Evolutionary conservation across 225 moss, liverwort and hornwort species (phyloP), one percentile per base, ranked within the genome.

Genomic region (Asterella californica): DNA sequence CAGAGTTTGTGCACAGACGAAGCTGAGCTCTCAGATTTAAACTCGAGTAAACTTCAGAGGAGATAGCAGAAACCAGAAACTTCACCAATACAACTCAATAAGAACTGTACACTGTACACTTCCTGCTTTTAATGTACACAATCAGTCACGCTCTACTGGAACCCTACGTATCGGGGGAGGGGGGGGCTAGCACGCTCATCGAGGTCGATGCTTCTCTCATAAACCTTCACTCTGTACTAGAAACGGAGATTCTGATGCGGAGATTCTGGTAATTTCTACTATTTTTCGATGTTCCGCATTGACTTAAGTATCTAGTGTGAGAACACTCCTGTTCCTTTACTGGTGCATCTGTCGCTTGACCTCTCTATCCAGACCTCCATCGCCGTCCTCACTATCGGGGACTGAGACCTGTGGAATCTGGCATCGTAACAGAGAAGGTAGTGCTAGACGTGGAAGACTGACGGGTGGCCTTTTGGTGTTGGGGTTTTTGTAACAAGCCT

Each of bases 401-500:
- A 76, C 24, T 61, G 27, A 76, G 9, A 76, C 62, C 25, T 37
- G 61, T 38, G 24, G 25, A 2, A 38, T 60, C 38, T 60, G 59
- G 60, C 60, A 62, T 42, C 76, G 60, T 24, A 37, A 62, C 60
- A 38, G 76, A 60, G 76, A 76, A 25, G 60, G 60, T 61, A 62
- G 37, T 60, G 61, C 61, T 62, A 45, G 60, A 61, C 42, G 25
- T 24, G n/a, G 61, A 34, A 42, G 42, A 49, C 4, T 24, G 42
- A 76, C 24, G 25, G 22, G 6, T n/a, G 24, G 25, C 37, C 9
- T 42, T 76, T 42, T 45, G 59, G 37, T 21, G 61, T 38, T 30
- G 37, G 38, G 61, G 62, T 8, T 24, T 42, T 38, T n/a, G 76
- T 60, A 61, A 63, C 45, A 62, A 62, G 63, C 77, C 77, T 77